These are phyloP conservation scores for Volvox carteri DNA, from an alignment of 163 green algal species.

Conservation along the genomic window DNA sequence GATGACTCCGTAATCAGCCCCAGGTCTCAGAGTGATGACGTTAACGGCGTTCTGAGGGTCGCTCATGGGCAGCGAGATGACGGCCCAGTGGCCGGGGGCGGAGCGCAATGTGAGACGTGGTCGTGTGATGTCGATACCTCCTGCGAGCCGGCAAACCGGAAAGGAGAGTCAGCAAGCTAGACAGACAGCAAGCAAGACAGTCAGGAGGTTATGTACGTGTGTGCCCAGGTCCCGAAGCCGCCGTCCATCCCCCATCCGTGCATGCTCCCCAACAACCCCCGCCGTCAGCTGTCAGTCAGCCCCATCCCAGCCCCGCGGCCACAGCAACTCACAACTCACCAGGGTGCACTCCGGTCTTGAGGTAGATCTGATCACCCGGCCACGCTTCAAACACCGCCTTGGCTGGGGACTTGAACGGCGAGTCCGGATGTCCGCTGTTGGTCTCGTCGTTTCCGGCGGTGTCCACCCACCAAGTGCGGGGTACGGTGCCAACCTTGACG, in stretches of 20 bases:
- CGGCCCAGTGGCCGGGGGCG: slow-evolving; percentile 48
- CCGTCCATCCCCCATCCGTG: no score
- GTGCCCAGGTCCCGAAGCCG: no score
- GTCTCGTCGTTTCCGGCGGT: not conserved
- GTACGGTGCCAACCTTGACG: not conserved
- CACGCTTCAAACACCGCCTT: slow-evolving; percentile 28
- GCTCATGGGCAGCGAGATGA: not conserved
- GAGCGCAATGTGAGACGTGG: slow-evolving; percentile 31
- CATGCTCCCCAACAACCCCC: not conserved
- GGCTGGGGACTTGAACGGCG: slow-evolving; percentile 21
- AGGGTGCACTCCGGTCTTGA: slow-evolving; percentile 34
- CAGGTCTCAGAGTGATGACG: slow-evolving; percentile 48
- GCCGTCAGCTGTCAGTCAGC: not conserved
- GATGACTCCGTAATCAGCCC: slow-evolving; percentile 11
- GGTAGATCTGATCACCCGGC: slow-evolving; percentile 29
- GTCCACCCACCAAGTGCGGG: slow-evolving; percentile 42
- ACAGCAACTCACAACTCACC: no score
- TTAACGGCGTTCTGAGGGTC: slow-evolving; percentile 53
- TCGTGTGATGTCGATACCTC: slow-evolving; percentile 29
- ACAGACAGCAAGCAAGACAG: not conserved
- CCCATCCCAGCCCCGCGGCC: no score
- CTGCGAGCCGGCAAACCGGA: not conserved
- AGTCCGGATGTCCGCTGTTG: not conserved
- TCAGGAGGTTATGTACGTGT: no score
- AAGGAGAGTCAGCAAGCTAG: not conserved